Evolutionary conservation across 1,284 basidiomycete species (phyloP).

Genomic region (Heterobasidion irregulare): DNA sequence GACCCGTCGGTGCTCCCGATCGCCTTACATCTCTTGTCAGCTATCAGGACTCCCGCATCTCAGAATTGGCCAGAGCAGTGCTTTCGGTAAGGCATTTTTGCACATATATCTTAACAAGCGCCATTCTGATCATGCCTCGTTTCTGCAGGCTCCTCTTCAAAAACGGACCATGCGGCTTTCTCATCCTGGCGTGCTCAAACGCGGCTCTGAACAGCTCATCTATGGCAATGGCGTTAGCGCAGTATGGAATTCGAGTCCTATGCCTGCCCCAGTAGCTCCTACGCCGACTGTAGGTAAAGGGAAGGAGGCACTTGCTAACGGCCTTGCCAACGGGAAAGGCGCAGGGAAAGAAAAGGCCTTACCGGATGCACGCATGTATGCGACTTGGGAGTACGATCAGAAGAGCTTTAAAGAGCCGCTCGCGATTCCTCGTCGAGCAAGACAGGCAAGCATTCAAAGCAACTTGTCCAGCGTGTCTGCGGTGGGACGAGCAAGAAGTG

Average conservation of each 20-base stretch:
- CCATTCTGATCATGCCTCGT: not conserved
- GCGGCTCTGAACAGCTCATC: constrained; percentile 46
- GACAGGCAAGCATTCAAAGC: constrained; percentile 20
- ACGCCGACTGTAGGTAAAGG: not conserved
- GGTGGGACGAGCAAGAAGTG: not conserved
- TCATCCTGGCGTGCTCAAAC: constrained; percentile 52
- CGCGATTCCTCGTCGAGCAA: constrained; percentile 17
- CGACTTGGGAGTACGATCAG: constrained; percentile 69
- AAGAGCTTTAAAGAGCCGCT: constrained; percentile 56
- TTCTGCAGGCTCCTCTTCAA: constrained; percentile 20
- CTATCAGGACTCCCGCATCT: constrained; percentile 47
- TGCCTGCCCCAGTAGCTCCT: constrained; percentile 20
- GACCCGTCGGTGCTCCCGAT: constrained; percentile 45
- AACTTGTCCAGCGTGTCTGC: not conserved
- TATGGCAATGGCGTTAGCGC: constrained; percentile 35
- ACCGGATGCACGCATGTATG: constrained; percentile 60
- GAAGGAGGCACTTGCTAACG: constrained; percentile 18
- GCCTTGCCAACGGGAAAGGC: constrained; percentile 17
- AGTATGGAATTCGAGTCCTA: constrained; percentile 18
- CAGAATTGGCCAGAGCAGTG: constrained; percentile 50
- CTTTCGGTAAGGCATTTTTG: constrained; percentile 42
- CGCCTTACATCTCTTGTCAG: constrained; percentile 41
- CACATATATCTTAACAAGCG: not conserved
- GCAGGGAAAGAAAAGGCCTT: constrained; percentile 25
- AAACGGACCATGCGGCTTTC: constrained; percentile 52